Base-by-base conservation (phyloP, 2,329 filamentous ascomycete genomes). In the Aspergillus hortae region DNA sequence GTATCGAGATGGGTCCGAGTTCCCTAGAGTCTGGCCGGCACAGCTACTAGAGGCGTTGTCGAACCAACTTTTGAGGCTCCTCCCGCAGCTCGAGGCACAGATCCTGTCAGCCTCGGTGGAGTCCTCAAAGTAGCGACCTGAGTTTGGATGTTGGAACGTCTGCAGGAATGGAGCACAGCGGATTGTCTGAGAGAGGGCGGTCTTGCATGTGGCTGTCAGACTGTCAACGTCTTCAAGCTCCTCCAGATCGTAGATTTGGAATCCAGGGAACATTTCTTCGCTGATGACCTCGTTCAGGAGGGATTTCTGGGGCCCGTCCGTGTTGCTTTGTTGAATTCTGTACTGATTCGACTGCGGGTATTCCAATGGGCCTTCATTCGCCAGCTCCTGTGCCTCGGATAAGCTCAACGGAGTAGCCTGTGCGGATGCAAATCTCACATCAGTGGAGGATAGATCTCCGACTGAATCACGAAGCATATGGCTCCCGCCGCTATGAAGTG, bases 31-130 rank as follows among this genome's bases (percentile, higher is more conserved):
- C n/a, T 58, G 47, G n/a, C 44, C 49, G 23, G 9, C 48, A 30
- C 58, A 61, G 4, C 43, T 45, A 2, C 32, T 14, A 2, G 44
- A 19, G 5, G 57, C 56, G 27, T 48, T 48, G 15, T 51, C 38
- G 44, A 53, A 51, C 56, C 56, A 59, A 14, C 42, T 41, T 17
- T 48, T 23, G 3, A 61, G 23, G 17, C 46, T 52, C 19, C 33
- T 15, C 2, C 53, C 50, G 21, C 58, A 61, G 4, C 46, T 47
- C 4, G 12, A 9, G 40, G 54, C 52, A 41, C 60, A 62, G 9
- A 62, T 40, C 3, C 17, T 41, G 38, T 59, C 55, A 4, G 53
- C 51, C 11, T 58, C 30, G 3, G 55, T 59, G 25, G 40, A 17
- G 17, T 59, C 55, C 3, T 46, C 45, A 15, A 57, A 10, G 41